phyloP scores from a whole-genome alignment of 192 early-diverging fungal genomes.

The Obelidium mucronatum region DNA sequence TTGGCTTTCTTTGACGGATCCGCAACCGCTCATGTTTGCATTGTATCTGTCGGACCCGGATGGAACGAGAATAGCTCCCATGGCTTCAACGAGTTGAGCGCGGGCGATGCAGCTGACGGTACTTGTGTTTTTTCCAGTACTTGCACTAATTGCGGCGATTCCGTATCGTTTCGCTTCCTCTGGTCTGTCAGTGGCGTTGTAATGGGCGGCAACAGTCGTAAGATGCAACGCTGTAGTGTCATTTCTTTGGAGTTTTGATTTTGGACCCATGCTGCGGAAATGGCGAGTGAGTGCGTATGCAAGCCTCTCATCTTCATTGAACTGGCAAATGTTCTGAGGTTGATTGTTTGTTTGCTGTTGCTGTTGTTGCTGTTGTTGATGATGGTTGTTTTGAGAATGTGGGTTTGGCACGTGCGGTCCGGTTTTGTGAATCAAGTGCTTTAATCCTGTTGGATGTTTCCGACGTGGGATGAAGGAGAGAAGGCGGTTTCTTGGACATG shows the following conservation, averaged over 20 bases:
- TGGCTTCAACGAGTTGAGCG: slow-evolving; percentile 50
- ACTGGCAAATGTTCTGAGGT: background rate
- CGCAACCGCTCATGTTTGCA: slow-evolving; percentile 3
- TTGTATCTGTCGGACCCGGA: slow-evolving; percentile 1
- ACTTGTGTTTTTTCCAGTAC: slow-evolving; percentile 43
- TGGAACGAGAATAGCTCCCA: slow-evolving; percentile 33
- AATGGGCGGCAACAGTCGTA: slow-evolving; percentile 50
- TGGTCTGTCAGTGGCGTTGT: slow-evolving; percentile 49
- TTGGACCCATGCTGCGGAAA: slow-evolving; percentile 55
- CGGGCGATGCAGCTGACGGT: slow-evolving; percentile 40
- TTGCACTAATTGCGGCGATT: slow-evolving; percentile 47
- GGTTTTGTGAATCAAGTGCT: slow-evolving; percentile 29
- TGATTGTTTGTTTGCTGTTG: background rate
- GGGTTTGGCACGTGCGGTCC: background rate
- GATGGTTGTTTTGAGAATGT: background rate
- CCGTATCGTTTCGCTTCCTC: slow-evolving; percentile 62
- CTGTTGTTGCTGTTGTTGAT: background rate
- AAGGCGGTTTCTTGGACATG: slow-evolving; percentile 44
- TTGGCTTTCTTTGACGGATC: background rate
- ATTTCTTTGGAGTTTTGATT: slow-evolving; percentile 44
- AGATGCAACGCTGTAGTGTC: slow-evolving; percentile 46
- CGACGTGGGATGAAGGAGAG: slow-evolving; percentile 40
- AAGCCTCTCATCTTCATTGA: slow-evolving; percentile 49
- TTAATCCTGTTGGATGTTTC: slow-evolving; percentile 47
- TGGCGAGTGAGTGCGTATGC: slow-evolving; percentile 59